phyloP scores from a whole-genome alignment of 2,329 filamentous ascomycete genomes.

The Septoria linicola region DNA sequence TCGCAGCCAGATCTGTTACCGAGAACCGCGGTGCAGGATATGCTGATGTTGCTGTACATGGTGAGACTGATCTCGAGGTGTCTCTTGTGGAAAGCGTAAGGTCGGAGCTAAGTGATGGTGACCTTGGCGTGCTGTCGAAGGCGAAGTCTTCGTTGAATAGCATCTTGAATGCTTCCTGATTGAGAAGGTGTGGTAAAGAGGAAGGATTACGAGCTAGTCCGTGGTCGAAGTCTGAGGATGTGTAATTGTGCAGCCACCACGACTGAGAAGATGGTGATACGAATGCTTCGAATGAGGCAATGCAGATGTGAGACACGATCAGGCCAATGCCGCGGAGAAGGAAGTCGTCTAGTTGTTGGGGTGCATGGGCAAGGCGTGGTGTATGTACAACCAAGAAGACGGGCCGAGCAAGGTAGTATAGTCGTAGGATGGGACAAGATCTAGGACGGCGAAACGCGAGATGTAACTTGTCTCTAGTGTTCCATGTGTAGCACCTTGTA shows the following conservation, averaged over 20 bases:
- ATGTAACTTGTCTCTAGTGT: neutral
- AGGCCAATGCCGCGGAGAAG: constrained; percentile 1
- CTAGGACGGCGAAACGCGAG: no score
- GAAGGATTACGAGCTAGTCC: neutral
- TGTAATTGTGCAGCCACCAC: neutral
- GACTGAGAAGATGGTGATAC: no score
- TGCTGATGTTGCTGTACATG: constrained; percentile 31
- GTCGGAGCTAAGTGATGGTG: constrained; percentile 32
- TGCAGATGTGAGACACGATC: neutral
- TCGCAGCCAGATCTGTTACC: constrained; percentile 36
- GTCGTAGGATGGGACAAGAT: no score
- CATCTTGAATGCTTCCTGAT: neutral
- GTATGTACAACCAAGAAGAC: neutral
- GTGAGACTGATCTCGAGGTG: constrained; percentile 36
- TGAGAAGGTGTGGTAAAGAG: neutral
- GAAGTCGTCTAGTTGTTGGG: neutral
- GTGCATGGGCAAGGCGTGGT: neutral
- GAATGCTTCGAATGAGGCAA: no score
- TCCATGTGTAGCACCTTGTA: no score
- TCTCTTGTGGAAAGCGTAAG: constrained; percentile 25
- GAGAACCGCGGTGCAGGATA: constrained; percentile 31
- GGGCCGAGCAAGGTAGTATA: no score
- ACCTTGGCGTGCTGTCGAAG: constrained; percentile 29
- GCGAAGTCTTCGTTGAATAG: constrained; percentile 32
- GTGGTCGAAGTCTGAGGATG: neutral